A percentile compares a stretch with the other conserved stretches of the same genome.
phyloP scores from a whole-genome alignment of 805 yeast species.

The Kazachstania psychrophila region DNA sequence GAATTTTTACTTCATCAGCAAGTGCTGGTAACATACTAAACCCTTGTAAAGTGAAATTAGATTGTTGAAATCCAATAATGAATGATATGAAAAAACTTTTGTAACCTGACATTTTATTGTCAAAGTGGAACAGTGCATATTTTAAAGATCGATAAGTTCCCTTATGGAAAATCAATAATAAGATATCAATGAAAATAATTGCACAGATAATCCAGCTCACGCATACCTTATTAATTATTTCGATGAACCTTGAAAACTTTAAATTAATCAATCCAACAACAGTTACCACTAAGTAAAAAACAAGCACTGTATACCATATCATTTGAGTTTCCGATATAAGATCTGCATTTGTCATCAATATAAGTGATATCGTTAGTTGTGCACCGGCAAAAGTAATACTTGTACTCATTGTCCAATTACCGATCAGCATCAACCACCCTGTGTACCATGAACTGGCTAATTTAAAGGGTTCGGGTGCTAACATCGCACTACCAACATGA shows the following conservation, averaged over 20 bases:
- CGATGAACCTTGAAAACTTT: conserved; percentile 50
- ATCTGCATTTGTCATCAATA: conserved; percentile 51
- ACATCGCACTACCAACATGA: conserved; percentile 66
- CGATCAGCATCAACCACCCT: conserved; percentile 66
- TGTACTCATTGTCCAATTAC: conserved; percentile 71
- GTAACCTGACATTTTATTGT: conserved; percentile 70
- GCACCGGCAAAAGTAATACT: conserved; percentile 70
- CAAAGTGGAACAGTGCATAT: conserved; percentile 56
- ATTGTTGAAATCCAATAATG: conserved; percentile 67
- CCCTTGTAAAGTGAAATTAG: conserved; percentile 72
- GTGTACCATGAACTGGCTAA: conserved; percentile 62
- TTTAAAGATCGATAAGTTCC: conserved; percentile 47
- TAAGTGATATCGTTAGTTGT: conserved; percentile 57
- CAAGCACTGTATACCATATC: conserved; percentile 41
- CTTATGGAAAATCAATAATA: conserved; percentile 49
- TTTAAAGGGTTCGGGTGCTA: conserved; percentile 52
- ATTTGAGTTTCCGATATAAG: conserved; percentile 44
- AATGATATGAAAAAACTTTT: conserved; percentile 55
- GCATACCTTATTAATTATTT: conserved; percentile 54
- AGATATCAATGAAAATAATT: conserved; percentile 54
- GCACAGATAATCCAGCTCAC: conserved; percentile 72
- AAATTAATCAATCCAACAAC: conserved; percentile 57
- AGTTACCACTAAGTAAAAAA: conserved; percentile 47
- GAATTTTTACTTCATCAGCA: conserved; percentile 71
- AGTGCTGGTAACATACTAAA: conserved; percentile 75